Evolutionary conservation across 2,329 filamentous ascomycete species (phyloP).

Genomic region (Pyrenochaeta sp.): DNA sequence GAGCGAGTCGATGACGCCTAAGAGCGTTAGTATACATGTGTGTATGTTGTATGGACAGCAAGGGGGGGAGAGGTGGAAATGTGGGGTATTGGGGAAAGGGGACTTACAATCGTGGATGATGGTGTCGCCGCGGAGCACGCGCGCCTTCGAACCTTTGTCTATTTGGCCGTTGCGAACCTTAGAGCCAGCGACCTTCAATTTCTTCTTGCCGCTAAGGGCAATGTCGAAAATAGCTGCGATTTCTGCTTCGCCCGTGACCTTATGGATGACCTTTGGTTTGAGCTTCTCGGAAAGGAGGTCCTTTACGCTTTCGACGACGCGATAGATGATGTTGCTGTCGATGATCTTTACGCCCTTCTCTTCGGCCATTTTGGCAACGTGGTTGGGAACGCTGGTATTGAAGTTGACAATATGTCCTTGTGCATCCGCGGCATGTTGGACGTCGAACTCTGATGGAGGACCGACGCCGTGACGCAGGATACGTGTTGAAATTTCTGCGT

Average conservation of each 20-base stretch:
- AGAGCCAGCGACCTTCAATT: slow-evolving; percentile 82
- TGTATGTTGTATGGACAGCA: background rate
- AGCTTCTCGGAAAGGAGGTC: slow-evolving; percentile 73
- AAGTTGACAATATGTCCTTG: slow-evolving; percentile 83
- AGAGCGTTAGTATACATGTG: slow-evolving; percentile 9
- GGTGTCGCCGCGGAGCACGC: slow-evolving; percentile 74
- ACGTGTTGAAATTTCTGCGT: slow-evolving; percentile 79
- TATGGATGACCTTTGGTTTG: slow-evolving; percentile 69
- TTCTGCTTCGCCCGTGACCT: slow-evolving; percentile 87
- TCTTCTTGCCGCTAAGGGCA: slow-evolving; percentile 74
- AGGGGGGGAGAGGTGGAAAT: background rate
- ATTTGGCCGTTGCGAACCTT: slow-evolving; percentile 84
- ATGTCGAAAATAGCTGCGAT: slow-evolving; percentile 85
- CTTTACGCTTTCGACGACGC: slow-evolving; percentile 76
- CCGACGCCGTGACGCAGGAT: slow-evolving; percentile 82
- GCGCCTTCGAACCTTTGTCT: slow-evolving; percentile 68
- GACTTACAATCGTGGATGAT: slow-evolving; percentile 83
- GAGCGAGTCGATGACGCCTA: slow-evolving; percentile 80
- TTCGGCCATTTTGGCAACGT: slow-evolving; percentile 74
- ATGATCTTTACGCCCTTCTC: slow-evolving; percentile 76
- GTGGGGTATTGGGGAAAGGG: no score
- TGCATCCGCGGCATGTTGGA: slow-evolving; percentile 84
- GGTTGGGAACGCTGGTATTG: slow-evolving; percentile 73
- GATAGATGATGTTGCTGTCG: slow-evolving; percentile 87
- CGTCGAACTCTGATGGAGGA: slow-evolving; percentile 80